These are phyloP conservation scores for Aspergillus pseudonomiae DNA, from an alignment of 2,329 filamentous ascomycete genomes.

Conservation along the genomic window DNA sequence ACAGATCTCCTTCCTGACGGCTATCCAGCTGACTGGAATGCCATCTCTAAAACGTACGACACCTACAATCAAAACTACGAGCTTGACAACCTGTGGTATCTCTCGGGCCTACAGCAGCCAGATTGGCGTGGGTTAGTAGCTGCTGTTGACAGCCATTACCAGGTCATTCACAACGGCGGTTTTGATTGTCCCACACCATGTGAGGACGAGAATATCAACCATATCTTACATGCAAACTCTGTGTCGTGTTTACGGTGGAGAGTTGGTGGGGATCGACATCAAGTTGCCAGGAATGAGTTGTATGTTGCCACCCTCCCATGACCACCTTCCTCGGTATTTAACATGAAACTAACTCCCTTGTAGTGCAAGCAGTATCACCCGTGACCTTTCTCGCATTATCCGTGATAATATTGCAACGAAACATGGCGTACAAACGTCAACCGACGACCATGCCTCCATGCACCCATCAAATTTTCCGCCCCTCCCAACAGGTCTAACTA, in stretches of 20 bases:
- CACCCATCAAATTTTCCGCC: conserved; percentile 21
- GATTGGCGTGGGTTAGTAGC: conserved; percentile 49
- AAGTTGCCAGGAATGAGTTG: conserved; percentile 45
- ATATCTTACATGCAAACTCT: conserved; percentile 40
- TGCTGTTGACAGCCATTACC: conserved; percentile 48
- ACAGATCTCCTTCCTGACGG: conserved; percentile 41
- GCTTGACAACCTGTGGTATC: conserved; percentile 45
- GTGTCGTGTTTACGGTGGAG: conserved; percentile 38
- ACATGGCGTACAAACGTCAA: conserved; percentile 18
- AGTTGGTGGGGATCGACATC: conserved; percentile 35
- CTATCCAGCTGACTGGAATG: conserved; percentile 44
- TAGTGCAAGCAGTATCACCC: conserved; percentile 46
- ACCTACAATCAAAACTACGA: conserved; percentile 43
- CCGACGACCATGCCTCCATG: conserved; percentile 14
- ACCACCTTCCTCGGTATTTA: not conserved
- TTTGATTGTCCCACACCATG: conserved; percentile 36
- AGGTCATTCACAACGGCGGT: conserved; percentile 42
- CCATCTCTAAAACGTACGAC: conserved; percentile 40
- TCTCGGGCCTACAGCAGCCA: conserved; percentile 45
- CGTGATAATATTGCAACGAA: conserved; percentile 38
- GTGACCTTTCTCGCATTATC: conserved; percentile 46
- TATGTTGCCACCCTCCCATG: conserved; percentile 22
- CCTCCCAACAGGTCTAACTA: conserved; percentile 16
- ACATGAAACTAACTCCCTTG: conserved; percentile 24
- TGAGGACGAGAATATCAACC: conserved; percentile 39